Evolutionary conservation across 2,329 filamentous ascomycete species (phyloP), one percentile per base, ranked within the genome.

Genomic region (Aspergillus pseudoglaucus): DNA sequence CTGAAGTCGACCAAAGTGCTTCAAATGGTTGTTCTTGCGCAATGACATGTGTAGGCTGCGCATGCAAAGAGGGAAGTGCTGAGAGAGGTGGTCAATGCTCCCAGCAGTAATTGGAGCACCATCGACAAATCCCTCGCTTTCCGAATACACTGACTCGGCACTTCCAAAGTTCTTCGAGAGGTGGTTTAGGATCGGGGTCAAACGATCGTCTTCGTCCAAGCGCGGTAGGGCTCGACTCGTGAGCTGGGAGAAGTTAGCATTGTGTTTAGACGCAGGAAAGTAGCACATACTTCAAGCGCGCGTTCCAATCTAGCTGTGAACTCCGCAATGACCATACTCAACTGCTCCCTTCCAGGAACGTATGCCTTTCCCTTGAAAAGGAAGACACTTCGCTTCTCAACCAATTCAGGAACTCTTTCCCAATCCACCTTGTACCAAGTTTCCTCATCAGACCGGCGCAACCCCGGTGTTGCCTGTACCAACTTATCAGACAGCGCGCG

Each of bases 371-470:
- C 93, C 23, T 73, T 82, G 57, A 79, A 85, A 55, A 97, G 55
- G 47, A 93, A 83, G 1, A 95, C 88, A 45, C 80, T 79, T 44
- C 91, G 78, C 43, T 79, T 72, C 69, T 96, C 90, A 0, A 98
- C 84, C 33, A 98, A 72, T 52, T 97, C 91, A 0, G 91, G 89
- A 1, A 98, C 93, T 30, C 84, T 81, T 64, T 90, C 87, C 90
- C 91, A 98, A 61, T 96, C 89, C 1, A 97, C 89, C 72, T 96
- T 97, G 76, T 94, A 95, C 85, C 89, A 98, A 22, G 75, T 83
- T 59, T 93, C 88, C 38, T 95, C 88, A 14, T 95, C 89, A 5
- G 75, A 53, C 46, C 68, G 66, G 37, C 65, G 67, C 42, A 76
- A 59, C 4, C 75, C 73, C 6, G 70, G 70, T 2, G 77, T 81